These are phyloP conservation scores for Goffeauzyma gilvescens DNA, from an alignment of 768 basidiomycete species.

Conservation along the genomic window DNA sequence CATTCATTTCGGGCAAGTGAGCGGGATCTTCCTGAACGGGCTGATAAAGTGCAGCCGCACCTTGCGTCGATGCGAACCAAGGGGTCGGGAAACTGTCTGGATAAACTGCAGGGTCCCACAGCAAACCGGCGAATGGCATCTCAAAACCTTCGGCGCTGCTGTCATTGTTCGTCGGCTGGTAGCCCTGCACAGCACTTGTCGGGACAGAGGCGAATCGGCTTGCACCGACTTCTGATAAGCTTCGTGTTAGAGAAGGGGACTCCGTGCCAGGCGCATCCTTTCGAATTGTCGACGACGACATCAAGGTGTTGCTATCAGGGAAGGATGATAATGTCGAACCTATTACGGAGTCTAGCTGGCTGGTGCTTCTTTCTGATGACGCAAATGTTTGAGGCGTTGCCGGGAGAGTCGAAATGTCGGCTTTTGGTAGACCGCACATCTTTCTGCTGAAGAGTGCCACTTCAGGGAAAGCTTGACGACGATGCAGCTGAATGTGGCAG, in stretches of 20 bases:
- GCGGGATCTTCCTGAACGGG: constrained; percentile 11
- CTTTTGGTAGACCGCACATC: constrained; percentile 29
- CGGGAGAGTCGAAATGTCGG: constrained; percentile 5
- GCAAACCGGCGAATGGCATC: constrained; percentile 6
- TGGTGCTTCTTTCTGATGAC: no score
- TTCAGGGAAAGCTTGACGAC: constrained; percentile 31
- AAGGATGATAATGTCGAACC: no score
- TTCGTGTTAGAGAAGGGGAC: no score
- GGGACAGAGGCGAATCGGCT: no score
- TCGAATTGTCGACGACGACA: no score
- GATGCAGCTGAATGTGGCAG: constrained; percentile 28
- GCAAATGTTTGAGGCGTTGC: constrained; percentile 7
- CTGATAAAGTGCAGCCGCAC: constrained; percentile 19
- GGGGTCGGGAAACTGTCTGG: constrained; percentile 25
- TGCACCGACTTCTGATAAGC: no score
- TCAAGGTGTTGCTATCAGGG: no score
- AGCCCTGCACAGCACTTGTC: no score
- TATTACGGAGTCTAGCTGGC: no score
- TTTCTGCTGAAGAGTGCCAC: constrained; percentile 29
- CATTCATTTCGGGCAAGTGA: constrained; percentile 11
- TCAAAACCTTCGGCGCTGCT: constrained; percentile 1
- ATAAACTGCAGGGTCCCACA: constrained; percentile 27
- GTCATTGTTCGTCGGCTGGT: no score
- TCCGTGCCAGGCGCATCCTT: no score
- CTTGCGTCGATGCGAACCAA: constrained; percentile 24